Conservation (phyloP, 1,284 basidiomycete species). For the Salmacisia buchloeana region DNA sequence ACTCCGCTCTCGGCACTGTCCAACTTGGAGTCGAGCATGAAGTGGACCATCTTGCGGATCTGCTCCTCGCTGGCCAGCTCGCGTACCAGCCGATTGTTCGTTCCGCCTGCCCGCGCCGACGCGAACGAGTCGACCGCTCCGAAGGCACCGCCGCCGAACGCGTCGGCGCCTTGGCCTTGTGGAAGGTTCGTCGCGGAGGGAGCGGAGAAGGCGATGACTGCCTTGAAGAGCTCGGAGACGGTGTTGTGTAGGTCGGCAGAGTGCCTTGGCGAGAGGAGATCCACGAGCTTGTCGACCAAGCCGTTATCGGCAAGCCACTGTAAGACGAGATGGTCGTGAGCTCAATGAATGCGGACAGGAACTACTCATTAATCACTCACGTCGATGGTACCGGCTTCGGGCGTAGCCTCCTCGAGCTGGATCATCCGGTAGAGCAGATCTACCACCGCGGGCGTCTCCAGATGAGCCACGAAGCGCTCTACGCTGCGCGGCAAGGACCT, state of each 20-base stretch:
- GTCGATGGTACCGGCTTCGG: slow-evolving; percentile 75
- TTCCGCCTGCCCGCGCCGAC: slow-evolving; percentile 21
- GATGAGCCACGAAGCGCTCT: slow-evolving; percentile 74
- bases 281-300: slow-evolving; percentile 74
- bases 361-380: slow-evolving; percentile 57
- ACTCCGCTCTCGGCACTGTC: slow-evolving; percentile 27
- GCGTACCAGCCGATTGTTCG: slow-evolving; percentile 73
- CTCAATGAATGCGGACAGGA: neutral
- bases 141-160: slow-evolving; percentile 25
- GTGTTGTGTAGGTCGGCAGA: slow-evolving; percentile 76
- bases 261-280: slow-evolving; percentile 73
- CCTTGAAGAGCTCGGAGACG: slow-evolving; percentile 86
- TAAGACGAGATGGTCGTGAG: neutral
- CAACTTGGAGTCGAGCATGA: slow-evolving; percentile 62
- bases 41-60: slow-evolving; percentile 68
- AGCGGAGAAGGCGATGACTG: slow-evolving; percentile 88
- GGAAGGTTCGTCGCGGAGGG: slow-evolving; percentile 66
- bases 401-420: slow-evolving; percentile 81
- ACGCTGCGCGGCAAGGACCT: slow-evolving; percentile 75
- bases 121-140: slow-evolving; percentile 21
- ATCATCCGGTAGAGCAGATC: slow-evolving; percentile 88
- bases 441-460: slow-evolving; percentile 84
- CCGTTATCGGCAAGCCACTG: slow-evolving; percentile 83
- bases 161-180: slow-evolving; percentile 44
- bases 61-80: slow-evolving; percentile 76